Percentiles rank a stretch among this genome's conserved stretches.
Evolutionary conservation across 257 asterid species (phyloP).

Genomic region (Solanum verrucosum): DNA sequence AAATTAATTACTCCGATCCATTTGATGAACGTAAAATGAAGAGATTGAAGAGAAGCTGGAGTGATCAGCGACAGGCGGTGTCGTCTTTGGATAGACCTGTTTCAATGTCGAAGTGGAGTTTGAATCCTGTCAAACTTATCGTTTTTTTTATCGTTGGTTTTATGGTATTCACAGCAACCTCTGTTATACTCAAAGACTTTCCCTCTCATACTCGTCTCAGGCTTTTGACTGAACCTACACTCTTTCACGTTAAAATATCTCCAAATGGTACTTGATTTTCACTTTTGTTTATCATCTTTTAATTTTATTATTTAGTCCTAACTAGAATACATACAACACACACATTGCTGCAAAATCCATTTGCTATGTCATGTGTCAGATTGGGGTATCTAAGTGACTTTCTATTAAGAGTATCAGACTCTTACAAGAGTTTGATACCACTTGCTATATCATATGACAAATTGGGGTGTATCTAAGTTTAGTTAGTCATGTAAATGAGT

Average conservation of each 20-base stretch:
- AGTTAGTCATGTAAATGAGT: background rate
- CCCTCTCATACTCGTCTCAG: slow-evolving; percentile 27
- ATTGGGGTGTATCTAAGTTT: background rate
- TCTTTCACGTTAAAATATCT: slow-evolving; percentile 13
- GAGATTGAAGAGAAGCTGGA: background rate
- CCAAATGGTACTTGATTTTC: slow-evolving; percentile 31
- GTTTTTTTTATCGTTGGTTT: slow-evolving; percentile 24
- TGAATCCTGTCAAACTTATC: slow-evolving; percentile 29
- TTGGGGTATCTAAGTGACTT: too few relatives aligned
- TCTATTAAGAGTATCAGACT: too few relatives aligned
- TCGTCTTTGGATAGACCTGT: background rate
- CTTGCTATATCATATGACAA: too few relatives aligned
- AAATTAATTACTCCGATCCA: background rate
- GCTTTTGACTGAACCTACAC: slow-evolving; percentile 35
- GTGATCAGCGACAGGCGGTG: background rate
- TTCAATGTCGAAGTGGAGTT: slow-evolving; percentile 11
- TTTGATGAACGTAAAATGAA: background rate
- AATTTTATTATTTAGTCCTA: background rate
- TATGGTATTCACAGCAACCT: slow-evolving; percentile 44
- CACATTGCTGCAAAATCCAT: background rate
- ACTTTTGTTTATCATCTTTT: background rate
- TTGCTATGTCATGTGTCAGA: too few relatives aligned
- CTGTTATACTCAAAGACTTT: slow-evolving; percentile 32
- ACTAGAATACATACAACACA: background rate
- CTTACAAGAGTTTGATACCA: too few relatives aligned